These are phyloP conservation scores for Corylus avellana DNA, from an alignment of 306 rosid species.

Conservation along the genomic window DNA sequence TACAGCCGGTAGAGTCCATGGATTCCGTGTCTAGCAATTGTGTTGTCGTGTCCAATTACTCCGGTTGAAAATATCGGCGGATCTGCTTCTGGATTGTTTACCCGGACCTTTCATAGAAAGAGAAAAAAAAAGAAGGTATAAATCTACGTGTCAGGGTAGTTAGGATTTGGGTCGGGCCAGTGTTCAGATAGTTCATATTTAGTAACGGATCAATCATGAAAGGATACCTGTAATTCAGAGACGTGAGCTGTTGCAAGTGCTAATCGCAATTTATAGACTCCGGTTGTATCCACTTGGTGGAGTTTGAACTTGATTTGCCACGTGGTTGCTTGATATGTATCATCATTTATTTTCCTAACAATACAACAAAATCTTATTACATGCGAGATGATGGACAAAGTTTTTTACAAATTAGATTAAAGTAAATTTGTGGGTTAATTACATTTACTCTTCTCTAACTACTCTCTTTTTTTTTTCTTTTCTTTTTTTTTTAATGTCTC, in stretches of 20 bases:
- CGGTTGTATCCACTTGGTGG: conserved; percentile 30
- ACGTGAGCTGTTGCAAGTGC: conserved; percentile 71
- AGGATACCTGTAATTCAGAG: conserved; percentile 58
- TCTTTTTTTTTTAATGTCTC: too few species aligned
- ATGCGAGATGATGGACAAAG: background rate
- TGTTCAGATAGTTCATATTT: too few species aligned
- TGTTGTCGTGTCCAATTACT: conserved; percentile 62
- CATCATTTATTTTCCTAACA: conserved; percentile 54
- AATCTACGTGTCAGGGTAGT: background rate
- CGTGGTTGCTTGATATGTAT: conserved; percentile 64
- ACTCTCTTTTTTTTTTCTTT: too few species aligned
- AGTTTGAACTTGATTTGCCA: conserved; percentile 75
- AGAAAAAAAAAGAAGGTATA: background rate
- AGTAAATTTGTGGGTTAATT: too few species aligned
- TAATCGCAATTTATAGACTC: conserved; percentile 55
- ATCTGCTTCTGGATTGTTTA: conserved; percentile 46
- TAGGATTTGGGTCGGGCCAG: background rate
- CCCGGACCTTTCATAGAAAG: conserved; percentile 38
- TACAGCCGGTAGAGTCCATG: conserved; percentile 75
- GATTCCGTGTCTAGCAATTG: conserved; percentile 81
- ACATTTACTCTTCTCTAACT: background rate
- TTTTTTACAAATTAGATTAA: too few species aligned
- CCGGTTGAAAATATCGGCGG: conserved; percentile 56
- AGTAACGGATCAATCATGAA: too few species aligned
- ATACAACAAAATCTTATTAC: background rate